Evolutionary conservation across 2,329 filamentous ascomycete species (phyloP), one percentile per base, ranked within the genome.

Genomic region (Talaromyces verruculosus): DNA sequence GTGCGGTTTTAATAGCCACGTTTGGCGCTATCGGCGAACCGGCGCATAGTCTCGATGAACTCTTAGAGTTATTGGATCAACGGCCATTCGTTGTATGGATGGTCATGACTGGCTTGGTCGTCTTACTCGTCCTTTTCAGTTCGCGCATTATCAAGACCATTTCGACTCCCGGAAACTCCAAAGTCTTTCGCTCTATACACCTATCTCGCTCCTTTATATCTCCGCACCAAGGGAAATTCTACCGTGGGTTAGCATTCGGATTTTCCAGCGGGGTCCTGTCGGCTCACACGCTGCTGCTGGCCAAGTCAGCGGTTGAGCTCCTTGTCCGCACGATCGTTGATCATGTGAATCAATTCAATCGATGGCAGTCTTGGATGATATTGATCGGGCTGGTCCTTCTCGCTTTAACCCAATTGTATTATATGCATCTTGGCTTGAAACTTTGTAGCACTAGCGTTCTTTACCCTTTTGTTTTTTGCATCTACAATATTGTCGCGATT

Each of bases 401-500:
- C 67, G 94, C 95, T 4, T 85, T 99, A 53, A 91, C 89, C 53
- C 95, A 99, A 78, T 86, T 99, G 5, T 99, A 97, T 80, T 98
- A 96, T 78, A 87, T 99, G 67, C 95, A 99, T 76, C 88, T 92
- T 51, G 95, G 95, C 63, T 85, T 99, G 68, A 97, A 97, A 79
- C 85, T 99, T 62, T 93, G 96, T 77, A 97, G 93, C 64, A 98
- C 95, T 25, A 97, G 92, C 73, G 90, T 98, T 68, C 84, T 99
- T 71, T 99, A 99, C 78, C 95, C 95, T 5, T 89, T 98, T 72
- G 93, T 98, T 45, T 99, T 99, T 80, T 99, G 95, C 84, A 88
- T 98, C 69, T 99, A 98, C 84, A 99, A 99, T 83, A 97, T 99
- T 74, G 93, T 98, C 74, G 95, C 95, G 70, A 99, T 99, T 71